Evolutionary conservation across 2,329 filamentous ascomycete genomes (phyloP), one percentile per base, ranked within the genome.

Genomic region (Diaporthe ilicicola): DNA sequence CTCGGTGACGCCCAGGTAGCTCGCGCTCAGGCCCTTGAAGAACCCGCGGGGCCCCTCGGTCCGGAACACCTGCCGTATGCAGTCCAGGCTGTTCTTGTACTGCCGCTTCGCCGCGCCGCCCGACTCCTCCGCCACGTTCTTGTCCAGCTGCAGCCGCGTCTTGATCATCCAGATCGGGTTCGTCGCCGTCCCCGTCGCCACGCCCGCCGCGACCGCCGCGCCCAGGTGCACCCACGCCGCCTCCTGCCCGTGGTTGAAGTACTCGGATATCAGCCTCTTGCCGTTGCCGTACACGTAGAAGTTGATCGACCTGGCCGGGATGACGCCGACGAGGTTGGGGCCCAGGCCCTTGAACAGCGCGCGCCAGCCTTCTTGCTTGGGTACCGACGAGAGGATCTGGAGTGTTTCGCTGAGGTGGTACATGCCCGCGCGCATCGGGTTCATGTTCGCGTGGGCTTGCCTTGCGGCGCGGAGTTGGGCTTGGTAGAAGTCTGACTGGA

Each of bases 81-180:
- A 98, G 81, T 98, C 95, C 81, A 91, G 88, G 74, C 93, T 95
- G 81, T 97, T 97, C 79, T 90, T 90, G 82, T 98, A 98, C 77
- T 90, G 90, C 66, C 95, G 87, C 65, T 85, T 84, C 67, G 83
- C 82, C 32, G 83, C 79, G 48, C 85, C 86, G 32, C 84, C 88
- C 71, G 87, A 84, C 73, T 88, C 84, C 76, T 89, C 88, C 19
- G 92, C 92, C 66, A 90, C 89, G 78, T 93, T 93, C 84, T 95
- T 97, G 84, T 98, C 95, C 42, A 98, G 88, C 82, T 98, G 95
- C 76, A 98, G 81, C 39, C 95, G 87, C 50, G 95, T 98, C 87
- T 98, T 98, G 78, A 98, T 90, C 74, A 98, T 88, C 95, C 95
- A 98, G 78, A 98, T 97, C 1, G 95, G 95, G 81, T 98, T 98